Base-by-base conservation (phyloP, 495 filamentous ascomycete species). In the Poronia punctata region DNA sequence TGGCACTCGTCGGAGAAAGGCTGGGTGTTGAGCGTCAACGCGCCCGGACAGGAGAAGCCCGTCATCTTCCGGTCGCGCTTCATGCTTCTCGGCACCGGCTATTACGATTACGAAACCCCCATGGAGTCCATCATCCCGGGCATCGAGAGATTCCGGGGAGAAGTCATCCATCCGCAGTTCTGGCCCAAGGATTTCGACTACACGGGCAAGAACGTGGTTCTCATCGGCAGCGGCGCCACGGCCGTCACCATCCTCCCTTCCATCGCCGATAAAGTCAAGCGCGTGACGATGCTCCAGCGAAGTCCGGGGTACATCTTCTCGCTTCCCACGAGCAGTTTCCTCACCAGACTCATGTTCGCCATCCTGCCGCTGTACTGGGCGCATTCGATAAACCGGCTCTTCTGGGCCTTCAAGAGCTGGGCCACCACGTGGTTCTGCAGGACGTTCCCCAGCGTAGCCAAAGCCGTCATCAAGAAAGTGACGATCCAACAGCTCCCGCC, bases 21-120 rank as follows among this genome's bases (percentile, higher is more conserved):
- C 31, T 92, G 86, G 86, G 71, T 66, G 17, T 57, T 88, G 5
- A 43, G 55, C 0, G 70, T 83, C 10, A 64, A 74, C 20, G 71
- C 70, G 5, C 50, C 58, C 22, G 54, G 66, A 26, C 8, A 41
- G 9, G 20, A 42, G 29, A 74, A 62, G 27, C 35, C 34, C 0
- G 20, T 38, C 27, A 56, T 52, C 7, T 54, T 72, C 41, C 70
- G 57, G 31, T 62, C 75, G 4, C 68, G 68, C 14, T 84, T 81
- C 56, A 33, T 82, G 19, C 61, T 86, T 37, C 59, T 75, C 33
- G 73, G 75, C 48, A 80, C 75, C 0, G 83, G 83, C 11, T 87
- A 86, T 57, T 82, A 80, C 52, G 72, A 79, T 53, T 85, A 86
- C 61, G 54, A 76, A 17, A 55, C 71, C 41, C 73, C 81, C 0